Conservation (phyloP, 2,329 filamentous ascomycete species). For the Orbilia quercus region DNA sequence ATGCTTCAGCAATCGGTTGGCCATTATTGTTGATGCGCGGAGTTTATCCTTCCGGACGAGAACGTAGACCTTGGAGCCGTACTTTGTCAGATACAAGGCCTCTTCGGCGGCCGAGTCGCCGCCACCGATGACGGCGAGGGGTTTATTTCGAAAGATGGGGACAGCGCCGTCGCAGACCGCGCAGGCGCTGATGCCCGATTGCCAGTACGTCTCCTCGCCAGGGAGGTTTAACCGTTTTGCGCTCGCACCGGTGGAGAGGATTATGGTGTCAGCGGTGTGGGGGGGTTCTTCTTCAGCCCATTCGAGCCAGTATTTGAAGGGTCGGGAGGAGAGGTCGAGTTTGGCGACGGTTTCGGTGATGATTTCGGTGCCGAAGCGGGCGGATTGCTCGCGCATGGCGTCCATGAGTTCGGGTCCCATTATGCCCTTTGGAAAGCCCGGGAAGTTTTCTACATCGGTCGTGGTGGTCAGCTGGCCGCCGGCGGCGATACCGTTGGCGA, state of each 20-base stretch:
- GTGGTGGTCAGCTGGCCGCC: slow-evolving; percentile 98
- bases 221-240: slow-evolving; percentile 82
- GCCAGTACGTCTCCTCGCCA: slow-evolving; percentile 97
- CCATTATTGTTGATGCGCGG: slow-evolving; percentile 91
- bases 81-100: slow-evolving; percentile 97
- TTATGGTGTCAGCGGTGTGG: slow-evolving; percentile 89
- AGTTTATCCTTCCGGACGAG: slow-evolving; percentile 88
- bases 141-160: slow-evolving; percentile 97
- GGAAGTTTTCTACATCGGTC: slow-evolving; percentile 98
- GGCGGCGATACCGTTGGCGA: slow-evolving; percentile 94
- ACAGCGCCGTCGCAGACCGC: slow-evolving; percentile 97
- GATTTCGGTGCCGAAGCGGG: slow-evolving; percentile 91
- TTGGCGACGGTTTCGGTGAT: slow-evolving; percentile 90
- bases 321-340: slow-evolving; percentile 83
- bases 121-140: slow-evolving; percentile 92
- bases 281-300: slow-evolving; percentile 81
- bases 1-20: slow-evolving; percentile 80
- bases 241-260: slow-evolving; percentile 94
- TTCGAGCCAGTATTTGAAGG: slow-evolving; percentile 94
- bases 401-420: slow-evolving; percentile 93
- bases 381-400: slow-evolving; percentile 89
- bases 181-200: slow-evolving; percentile 94
- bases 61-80: slow-evolving; percentile 93
- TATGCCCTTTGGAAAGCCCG: slow-evolving; percentile 90
- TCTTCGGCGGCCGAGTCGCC: slow-evolving; percentile 98